Evolutionary conservation across 768 basidiomycete genomes (phyloP).

Genomic region (Naganishia antarctica): DNA sequence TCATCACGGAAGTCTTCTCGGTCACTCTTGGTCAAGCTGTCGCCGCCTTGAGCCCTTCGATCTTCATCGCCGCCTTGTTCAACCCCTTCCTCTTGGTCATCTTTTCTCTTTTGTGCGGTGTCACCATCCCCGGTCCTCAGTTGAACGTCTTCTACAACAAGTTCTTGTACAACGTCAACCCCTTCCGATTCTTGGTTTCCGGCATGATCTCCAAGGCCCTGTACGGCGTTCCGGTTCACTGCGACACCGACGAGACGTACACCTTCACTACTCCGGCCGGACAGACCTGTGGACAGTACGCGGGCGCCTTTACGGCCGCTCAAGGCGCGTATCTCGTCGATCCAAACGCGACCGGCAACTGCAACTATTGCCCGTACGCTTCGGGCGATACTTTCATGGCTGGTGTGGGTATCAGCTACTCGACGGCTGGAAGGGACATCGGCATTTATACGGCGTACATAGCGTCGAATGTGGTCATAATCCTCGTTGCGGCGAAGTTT

Average conservation of each 20-base stretch:
- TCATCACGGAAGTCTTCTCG: slow-evolving; percentile 67
- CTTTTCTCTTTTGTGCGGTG: slow-evolving; percentile 72
- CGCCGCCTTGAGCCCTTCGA: slow-evolving; percentile 68
- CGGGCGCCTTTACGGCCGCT: slow-evolving; percentile 60
- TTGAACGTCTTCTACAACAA: slow-evolving; percentile 59
- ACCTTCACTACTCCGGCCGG: slow-evolving; percentile 67
- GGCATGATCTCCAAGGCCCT: slow-evolving; percentile 60
- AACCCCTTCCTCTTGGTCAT: slow-evolving; percentile 66
- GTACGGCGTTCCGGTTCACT: slow-evolving; percentile 63
- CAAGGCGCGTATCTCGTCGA: slow-evolving; percentile 77
- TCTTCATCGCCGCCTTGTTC: slow-evolving; percentile 73
- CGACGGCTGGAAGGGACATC: slow-evolving; percentile 24
- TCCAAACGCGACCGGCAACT: slow-evolving; percentile 58
- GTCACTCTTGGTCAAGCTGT: slow-evolving; percentile 65
- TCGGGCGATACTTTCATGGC: slow-evolving; percentile 27
- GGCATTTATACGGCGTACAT: slow-evolving; percentile 39
- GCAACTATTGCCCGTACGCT: slow-evolving; percentile 62
- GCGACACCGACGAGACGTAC: slow-evolving; percentile 56
- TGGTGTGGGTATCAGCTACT: slow-evolving; percentile 10
- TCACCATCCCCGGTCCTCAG: slow-evolving; percentile 63
- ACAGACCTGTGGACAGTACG: slow-evolving; percentile 70
- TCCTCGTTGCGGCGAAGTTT: slow-evolving; percentile 63
- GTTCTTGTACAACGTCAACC: slow-evolving; percentile 67
- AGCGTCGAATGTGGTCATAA: slow-evolving; percentile 61
- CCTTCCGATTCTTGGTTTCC: slow-evolving; percentile 65